Base-by-base conservation (phyloP, 306 rosid species). In the Cyclanthera cordifolia region DNA sequence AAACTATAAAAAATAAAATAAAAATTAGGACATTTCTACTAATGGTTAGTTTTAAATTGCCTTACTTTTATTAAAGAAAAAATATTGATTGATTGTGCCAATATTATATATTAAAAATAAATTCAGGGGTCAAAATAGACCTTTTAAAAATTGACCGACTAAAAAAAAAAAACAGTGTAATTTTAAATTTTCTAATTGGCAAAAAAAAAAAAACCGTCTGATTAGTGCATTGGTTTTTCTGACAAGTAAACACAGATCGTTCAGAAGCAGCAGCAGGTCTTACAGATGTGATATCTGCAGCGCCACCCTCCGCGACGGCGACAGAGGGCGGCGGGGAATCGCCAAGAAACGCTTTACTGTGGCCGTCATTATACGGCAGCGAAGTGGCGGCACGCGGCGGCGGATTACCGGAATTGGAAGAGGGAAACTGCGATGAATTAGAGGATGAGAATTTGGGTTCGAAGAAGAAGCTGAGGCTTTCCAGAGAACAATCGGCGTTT, bases 401-500 rank as follows among this genome's bases (percentile, higher is more conserved):
- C 21, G 57, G 57, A 9, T 0, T 9, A 10, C 9, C 9, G 11
- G 57, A 52, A 52, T 13, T 47, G 51, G 51, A 47, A 15, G 51
- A 47, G 43, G 12, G 43, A 7, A 37, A 37, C 43, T 27, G 64
- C 41, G 64, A 58, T 2, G 65, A 58, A 34, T 34, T 34, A 27
- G 65, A 58, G 4, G 65, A 58, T 28, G 46, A 58, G 12, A 58
- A 30, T 58, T 5, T 58, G 65, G 65, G 45, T 15, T 58, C 23
- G 1, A 30, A 9, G 19, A 58, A 58, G 13, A 58, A 76, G 28
- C 79, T 76, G 57, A 53, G 79, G 60, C 79, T 76, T 20, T 71
- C 76, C 2, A 71, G 72, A 39, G 67, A 76, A 34, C 79, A 76
- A 17, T 76, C 79, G 10, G 79, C 79, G 45, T 76, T 76, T 41